Base-by-base conservation (phyloP, 768 basidiomycete species). In the Tubosaeta brunneosetosa region DNA sequence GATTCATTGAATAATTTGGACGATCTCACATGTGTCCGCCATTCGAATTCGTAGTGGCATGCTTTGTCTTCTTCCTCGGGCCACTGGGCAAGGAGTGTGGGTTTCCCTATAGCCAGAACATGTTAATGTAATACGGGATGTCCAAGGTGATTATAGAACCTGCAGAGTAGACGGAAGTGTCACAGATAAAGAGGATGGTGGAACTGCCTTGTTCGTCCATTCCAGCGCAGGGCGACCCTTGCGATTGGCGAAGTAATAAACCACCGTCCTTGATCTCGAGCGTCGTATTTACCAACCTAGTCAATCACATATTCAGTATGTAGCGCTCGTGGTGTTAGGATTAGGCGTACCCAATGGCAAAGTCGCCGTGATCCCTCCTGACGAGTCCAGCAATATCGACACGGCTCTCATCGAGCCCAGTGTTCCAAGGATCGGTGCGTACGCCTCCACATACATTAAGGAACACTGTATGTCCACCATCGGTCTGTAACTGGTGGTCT, bases 11-110 rank as follows among this genome's bases (percentile, higher is more conserved):
- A 31, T 42, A 13, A 3, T 34, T 2, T n/a, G 33, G 29, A n/a
- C 26, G 22, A 27, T 67, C 80, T 61, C 58, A 92, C 91, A 59
- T 82, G 83, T 5, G 88, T 92, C 50, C 78, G 74, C 92, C 92
- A 94, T 71, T 94, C 90, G 36, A 94, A 70, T 52, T 87, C 80
- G 64, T 85, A 93, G 12, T 83, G 79, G 66, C 92, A 94, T n/a
- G 81, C 82, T 26, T 63, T 63, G 9, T 84, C 79, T 32, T 86
- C 82, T 14, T 80, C 78, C 9, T 73, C 72, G 8, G 82, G 81
- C 22, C 91, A 78, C 45, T 86, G 82, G 2, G 81, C 84, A 3
- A 91, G 67, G 4, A 94, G 74, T 14, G 70, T 61, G 7, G 83
- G 82, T 42, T 66, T 65, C 8, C 82, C 82, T 73, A 12, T 49